Percentiles rank a stretch among this genome's conserved stretches.
Evolutionary conservation across 2,329 filamentous ascomycete species (phyloP).

Genomic region (Biscogniauxia mediterranea): DNA sequence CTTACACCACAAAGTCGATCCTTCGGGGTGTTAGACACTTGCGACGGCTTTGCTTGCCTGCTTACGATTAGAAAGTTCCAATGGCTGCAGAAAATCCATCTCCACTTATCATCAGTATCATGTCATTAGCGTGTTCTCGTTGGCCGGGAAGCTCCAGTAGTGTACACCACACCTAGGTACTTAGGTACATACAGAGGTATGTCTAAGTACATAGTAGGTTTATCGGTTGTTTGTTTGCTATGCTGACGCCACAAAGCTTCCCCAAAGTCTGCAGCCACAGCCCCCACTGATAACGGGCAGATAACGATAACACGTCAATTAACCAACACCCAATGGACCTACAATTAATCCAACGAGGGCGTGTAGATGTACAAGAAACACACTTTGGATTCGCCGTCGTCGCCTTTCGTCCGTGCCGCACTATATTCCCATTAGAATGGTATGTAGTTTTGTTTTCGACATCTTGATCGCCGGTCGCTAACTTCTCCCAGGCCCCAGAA

Average conservation of each 20-base stretch:
- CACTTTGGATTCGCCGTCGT: background rate
- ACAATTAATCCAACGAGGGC: background rate
- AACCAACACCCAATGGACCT: no score
- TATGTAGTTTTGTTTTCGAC: background rate
- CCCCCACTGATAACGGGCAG: no score
- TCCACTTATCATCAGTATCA: constrained; percentile 15
- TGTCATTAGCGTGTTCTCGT: constrained; percentile 14
- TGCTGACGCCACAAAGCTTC: no score
- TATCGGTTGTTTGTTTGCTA: no score
- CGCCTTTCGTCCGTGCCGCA: background rate
- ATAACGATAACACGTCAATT: no score
- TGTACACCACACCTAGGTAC: background rate
- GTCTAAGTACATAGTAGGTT: no score
- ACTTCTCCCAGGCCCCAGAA: constrained; percentile 22
- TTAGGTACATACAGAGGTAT: no score
- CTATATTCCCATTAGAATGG: background rate
- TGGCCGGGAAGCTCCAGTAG: constrained; percentile 11
- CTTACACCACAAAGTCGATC: background rate
- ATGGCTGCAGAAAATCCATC: background rate
- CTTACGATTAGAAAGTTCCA: no score
- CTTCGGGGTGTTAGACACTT: background rate
- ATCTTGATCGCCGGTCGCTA: background rate
- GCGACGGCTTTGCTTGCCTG: no score
- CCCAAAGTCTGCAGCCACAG: no score
- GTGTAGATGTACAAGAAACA: background rate